A percentile compares a stretch with the other conserved stretches of the same genome.
phyloP scores from a whole-genome alignment of 2,329 filamentous ascomycete species.

The Phialophora tarda region DNA sequence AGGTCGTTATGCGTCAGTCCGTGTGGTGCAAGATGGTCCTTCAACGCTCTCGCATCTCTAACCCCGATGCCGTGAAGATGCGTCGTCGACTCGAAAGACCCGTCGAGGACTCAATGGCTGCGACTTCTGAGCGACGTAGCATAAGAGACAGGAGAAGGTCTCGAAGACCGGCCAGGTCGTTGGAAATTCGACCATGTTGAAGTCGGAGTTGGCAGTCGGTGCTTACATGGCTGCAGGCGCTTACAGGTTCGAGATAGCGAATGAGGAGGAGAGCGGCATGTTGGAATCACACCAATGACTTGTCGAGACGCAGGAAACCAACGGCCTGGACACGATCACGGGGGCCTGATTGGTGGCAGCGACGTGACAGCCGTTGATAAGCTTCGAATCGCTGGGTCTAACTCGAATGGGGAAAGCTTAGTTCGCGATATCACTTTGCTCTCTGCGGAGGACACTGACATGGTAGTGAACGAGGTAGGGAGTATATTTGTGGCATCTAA shows the following conservation, averaged over 20 bases:
- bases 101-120: not conserved
- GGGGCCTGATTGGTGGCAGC: conserved; percentile 14
- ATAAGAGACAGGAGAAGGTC: conserved; percentile 21
- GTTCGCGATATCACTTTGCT: not conserved
- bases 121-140: conserved; percentile 1
- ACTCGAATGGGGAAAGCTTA: not conserved
- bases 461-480: too few species aligned
- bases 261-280: conserved; percentile 21
- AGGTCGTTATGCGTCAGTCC: conserved; percentile 11
- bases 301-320: conserved; percentile 20
- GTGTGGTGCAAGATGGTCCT: conserved; percentile 3
- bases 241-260: conserved; percentile 30
- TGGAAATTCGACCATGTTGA: conserved; percentile 17
- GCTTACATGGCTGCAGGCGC: conserved; percentile 33
- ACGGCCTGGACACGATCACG: not conserved
- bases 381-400: conserved; percentile 15
- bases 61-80: conserved; percentile 7
- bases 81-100: conserved; percentile 5
- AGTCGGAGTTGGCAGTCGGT: conserved; percentile 15
- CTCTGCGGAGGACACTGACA: too few species aligned
- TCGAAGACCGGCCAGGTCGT: conserved; percentile 5
- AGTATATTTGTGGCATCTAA: too few species aligned
- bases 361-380: conserved; percentile 21
- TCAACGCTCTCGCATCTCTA: conserved; percentile 20
- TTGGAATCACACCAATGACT: conserved; percentile 10